Base-by-base conservation (phyloP, 306 rosid species). In the Fragaria iinumae region DNA sequence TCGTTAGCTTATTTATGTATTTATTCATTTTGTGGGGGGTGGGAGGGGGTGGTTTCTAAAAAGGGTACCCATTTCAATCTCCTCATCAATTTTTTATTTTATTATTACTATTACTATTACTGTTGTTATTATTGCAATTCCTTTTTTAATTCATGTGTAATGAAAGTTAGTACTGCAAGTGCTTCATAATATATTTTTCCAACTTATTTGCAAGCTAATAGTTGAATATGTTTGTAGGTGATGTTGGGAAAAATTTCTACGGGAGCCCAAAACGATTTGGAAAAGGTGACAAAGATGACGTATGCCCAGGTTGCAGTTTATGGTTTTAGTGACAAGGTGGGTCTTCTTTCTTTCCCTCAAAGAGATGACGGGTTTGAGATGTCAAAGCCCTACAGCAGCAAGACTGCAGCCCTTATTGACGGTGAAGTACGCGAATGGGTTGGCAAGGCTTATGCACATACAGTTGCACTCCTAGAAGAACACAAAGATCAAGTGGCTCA, bases 211-310 rank as follows among this genome's bases (percentile, higher is more conserved):
- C 23, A 4, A 73, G 41, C 20, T 53, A 16, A 47, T 23, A 25
- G n/a, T 17, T 72, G 69, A 65, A 69, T 38, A 53, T 75, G 20
- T 53, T 50, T 66, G 66, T 83, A 95, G 98, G 92, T 95, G 76
- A 79, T 95, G 59, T 64, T 92, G 16, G 98, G 98, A 64, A 89
- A 52, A 85, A 92, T 95, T 64, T 90, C 98, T 5, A 95, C 97
- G 0, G 98, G 98, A 43, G 98, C 98, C 32, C 97, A 95, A 80
- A 89, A 95, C 16, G 97, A 95, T 80, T 84, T 95, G 87, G 98
- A 95, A 81, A 95, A 92, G 80, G 98, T 95, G 77, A 95, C 98
- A 32, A 92, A 90, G 88, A 86, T 95, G 97, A 95, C 98, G 5
- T 95, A 95, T 75, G 97, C 96, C 38, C 98, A 95, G 84, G 98